phyloP scores from a whole-genome alignment of 768 basidiomycete species.

The Cystobasidiopsis lactophilus region DNA sequence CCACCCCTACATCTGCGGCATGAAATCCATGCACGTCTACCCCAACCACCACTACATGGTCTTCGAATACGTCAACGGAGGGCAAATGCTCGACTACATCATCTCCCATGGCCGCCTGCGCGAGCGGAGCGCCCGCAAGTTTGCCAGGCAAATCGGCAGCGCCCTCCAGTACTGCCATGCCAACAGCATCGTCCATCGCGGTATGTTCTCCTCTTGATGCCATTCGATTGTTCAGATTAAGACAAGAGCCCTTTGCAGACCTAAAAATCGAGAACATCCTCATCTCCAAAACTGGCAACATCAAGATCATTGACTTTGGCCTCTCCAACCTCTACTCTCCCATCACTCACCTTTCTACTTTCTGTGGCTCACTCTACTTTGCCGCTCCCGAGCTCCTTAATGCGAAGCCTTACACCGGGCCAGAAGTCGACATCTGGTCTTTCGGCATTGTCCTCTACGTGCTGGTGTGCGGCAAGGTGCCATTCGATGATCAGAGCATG shows the following conservation, averaged over 20 bases:
- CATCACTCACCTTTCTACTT: conserved; percentile 56
- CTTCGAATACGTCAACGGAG: conserved; percentile 93
- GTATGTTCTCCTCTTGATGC: conserved; percentile 10
- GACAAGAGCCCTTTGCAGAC: conserved; percentile 30
- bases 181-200: conserved; percentile 93
- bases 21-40: conserved; percentile 96
- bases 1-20: conserved; percentile 96
- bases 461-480: conserved; percentile 93
- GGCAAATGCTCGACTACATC: conserved; percentile 99
- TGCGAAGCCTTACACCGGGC: conserved; percentile 87
- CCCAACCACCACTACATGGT: conserved; percentile 99
- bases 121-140: conserved; percentile 88
- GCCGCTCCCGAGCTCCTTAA: conserved; percentile 94
- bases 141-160: conserved; percentile 87
- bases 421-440: conserved; percentile 97
- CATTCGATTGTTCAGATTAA: neutral
- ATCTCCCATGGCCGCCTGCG: conserved; percentile 89
- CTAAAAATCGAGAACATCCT: conserved; percentile 99
- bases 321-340: conserved; percentile 90
- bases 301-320: conserved; percentile 99
- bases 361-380: conserved; percentile 95
- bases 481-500: conserved; percentile 98
- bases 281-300: conserved; percentile 93
- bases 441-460: conserved; percentile 97
- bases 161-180: conserved; percentile 92